A percentile compares a stretch with the other conserved stretches of the same genome.
phyloP scores from a whole-genome alignment of 305 asterid species.

The Fraxinus platypoda region DNA sequence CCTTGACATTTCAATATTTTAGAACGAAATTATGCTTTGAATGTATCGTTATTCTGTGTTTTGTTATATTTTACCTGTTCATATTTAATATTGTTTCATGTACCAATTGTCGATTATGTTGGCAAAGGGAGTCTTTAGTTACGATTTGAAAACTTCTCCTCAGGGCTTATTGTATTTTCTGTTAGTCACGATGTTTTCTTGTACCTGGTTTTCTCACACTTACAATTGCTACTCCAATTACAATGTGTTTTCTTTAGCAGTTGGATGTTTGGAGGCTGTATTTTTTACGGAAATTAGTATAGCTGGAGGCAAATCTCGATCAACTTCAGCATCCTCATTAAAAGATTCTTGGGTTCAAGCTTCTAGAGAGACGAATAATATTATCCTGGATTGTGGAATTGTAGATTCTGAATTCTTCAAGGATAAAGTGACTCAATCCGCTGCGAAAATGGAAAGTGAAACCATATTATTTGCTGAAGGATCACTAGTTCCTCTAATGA shows the following conservation, averaged over 20 bases:
- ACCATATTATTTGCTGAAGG: constrained; percentile 50
- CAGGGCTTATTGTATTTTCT: not conserved
- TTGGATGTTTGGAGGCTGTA: constrained; percentile 61
- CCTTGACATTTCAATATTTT: not conserved
- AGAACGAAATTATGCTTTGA: not conserved
- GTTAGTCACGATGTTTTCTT: not conserved
- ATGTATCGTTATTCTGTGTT: not conserved
- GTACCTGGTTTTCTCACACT: not conserved
- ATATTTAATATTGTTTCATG: not conserved
- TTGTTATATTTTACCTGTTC: not conserved
- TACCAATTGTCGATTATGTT: not conserved
- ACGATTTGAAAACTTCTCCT: not conserved
- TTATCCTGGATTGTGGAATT: constrained; percentile 33
- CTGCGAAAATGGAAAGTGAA: constrained; percentile 22
- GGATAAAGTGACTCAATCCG: constrained; percentile 29
- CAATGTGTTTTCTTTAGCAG: constrained; percentile 37
- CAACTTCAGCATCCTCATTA: constrained; percentile 55
- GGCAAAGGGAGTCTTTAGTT: not conserved
- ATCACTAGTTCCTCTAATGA: constrained; percentile 39
- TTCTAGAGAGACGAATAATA: constrained; percentile 40
- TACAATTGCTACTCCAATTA: not conserved
- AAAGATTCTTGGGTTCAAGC: constrained; percentile 65
- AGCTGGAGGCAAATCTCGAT: constrained; percentile 70
- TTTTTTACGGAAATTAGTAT: constrained; percentile 62
- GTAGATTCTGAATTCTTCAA: constrained; percentile 19